Conservation (phyloP, 441 rosid species). For the Adansonia gregorii region DNA sequence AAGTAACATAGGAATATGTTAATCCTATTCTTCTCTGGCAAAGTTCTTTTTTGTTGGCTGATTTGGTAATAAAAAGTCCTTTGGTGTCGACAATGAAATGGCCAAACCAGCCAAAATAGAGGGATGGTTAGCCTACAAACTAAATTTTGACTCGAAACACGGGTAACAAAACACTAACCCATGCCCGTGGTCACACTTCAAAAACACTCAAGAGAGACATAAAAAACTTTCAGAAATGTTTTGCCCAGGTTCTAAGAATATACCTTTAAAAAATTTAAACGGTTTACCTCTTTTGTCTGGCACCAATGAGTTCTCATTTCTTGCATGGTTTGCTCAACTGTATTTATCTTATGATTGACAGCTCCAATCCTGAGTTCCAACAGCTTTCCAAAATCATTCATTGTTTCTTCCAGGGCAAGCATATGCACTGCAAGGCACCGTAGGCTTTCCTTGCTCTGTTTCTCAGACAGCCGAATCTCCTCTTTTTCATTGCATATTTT, state of each 20-base stretch:
- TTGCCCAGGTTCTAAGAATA: background rate
- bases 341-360: slow-evolving; percentile 53
- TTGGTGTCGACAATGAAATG: slow-evolving; percentile 5
- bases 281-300: slow-evolving; percentile 62
- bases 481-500: slow-evolving; percentile 67
- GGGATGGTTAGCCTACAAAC: slow-evolving; percentile 12
- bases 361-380: slow-evolving; percentile 49
- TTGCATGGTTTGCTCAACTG: slow-evolving; percentile 45
- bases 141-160: background rate
- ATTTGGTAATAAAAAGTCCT: background rate
- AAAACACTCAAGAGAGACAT: background rate
- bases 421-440: slow-evolving; percentile 53
- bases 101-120: slow-evolving; percentile 13
- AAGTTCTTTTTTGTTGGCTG: background rate
- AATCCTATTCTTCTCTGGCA: background rate
- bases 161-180: background rate
- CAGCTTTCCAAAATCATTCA: slow-evolving; percentile 58
- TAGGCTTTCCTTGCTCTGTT: slow-evolving; percentile 56
- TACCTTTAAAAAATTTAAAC: slow-evolving; percentile 10
- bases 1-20: slow-evolving; percentile 3
- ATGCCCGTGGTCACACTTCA: background rate
- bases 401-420: slow-evolving; percentile 53
- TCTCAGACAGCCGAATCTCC: slow-evolving; percentile 58
- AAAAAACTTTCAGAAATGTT: background rate
- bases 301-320: slow-evolving; percentile 52